Conservation (phyloP, 805 yeast species). For the Metschnikowia borealis region DNA sequence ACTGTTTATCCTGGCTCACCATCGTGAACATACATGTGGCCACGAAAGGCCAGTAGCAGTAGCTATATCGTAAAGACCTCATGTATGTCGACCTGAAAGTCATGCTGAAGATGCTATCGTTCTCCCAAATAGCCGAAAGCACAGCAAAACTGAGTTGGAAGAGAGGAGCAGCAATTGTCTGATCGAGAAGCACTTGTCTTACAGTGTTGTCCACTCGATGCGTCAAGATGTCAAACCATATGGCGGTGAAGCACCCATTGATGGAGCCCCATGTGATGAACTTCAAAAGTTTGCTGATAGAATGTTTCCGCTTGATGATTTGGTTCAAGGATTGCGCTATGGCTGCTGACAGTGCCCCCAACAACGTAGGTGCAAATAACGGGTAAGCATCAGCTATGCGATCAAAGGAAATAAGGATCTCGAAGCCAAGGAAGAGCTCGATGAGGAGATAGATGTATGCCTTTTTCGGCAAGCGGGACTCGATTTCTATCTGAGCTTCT, state of each 20-base stretch:
- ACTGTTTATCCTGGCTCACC: constrained; percentile 47
- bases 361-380: constrained; percentile 34
- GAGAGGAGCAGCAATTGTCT: constrained; percentile 48
- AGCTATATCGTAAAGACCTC: constrained; percentile 49
- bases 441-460: constrained; percentile 20
- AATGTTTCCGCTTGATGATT: constrained; percentile 27
- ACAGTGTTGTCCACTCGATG: constrained; percentile 30
- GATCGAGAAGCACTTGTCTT: constrained; percentile 48
- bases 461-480: constrained; percentile 3
- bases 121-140: constrained; percentile 55
- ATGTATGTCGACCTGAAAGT: constrained; percentile 29
- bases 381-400: constrained; percentile 18
- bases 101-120: constrained; percentile 26
- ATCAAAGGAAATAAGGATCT: constrained; percentile 30
- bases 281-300: constrained; percentile 34
- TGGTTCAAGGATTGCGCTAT: constrained; percentile 42
- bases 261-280: constrained; percentile 58
- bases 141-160: constrained; percentile 52
- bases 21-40: constrained; percentile 48
- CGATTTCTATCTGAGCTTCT: constrained; percentile 9
- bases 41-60: constrained; percentile 57
- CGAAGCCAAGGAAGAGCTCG: constrained; percentile 25
- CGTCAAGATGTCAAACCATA: constrained; percentile 52
- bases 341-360: constrained; percentile 40
- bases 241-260: constrained; percentile 51